Percentiles rank a stretch among this genome's conserved stretches.
Conservation (phyloP, 441 rosid genomes). For the Oxalis stricta region DNA sequence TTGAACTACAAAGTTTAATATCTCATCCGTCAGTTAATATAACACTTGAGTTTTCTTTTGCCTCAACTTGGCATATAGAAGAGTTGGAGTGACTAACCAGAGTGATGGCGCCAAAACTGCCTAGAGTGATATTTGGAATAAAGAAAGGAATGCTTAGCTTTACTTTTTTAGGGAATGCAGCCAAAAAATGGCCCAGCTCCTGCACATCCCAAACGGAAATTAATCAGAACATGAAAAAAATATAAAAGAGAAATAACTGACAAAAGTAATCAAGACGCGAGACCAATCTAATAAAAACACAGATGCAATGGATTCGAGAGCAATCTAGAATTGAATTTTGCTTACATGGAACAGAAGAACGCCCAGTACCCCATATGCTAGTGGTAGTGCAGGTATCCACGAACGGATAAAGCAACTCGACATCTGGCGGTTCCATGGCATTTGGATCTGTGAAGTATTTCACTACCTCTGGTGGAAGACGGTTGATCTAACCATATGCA, state of each 20-base stretch:
- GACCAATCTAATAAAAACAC: not conserved
- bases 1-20: constrained; percentile 53
- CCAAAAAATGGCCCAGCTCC: constrained; percentile 87
- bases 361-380: constrained; percentile 88
- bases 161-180: constrained; percentile 88
- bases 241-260: not conserved
- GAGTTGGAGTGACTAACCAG: constrained; percentile 33
- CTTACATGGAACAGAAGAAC: constrained; percentile 85
- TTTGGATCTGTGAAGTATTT: constrained; percentile 91
- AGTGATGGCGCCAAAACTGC: constrained; percentile 96
- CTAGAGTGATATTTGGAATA: constrained; percentile 92
- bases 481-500: constrained; percentile 47
- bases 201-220: constrained; percentile 23
- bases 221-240: not conserved
- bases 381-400: constrained; percentile 85
- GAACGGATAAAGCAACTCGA: constrained; percentile 79
- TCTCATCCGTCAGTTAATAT: too few relatives aligned
- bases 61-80: not conserved
- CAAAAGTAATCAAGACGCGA: too few relatives aligned
- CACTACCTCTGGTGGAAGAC: constrained; percentile 84
- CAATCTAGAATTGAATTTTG: not conserved
- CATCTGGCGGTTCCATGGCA: constrained; percentile 76
- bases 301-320: not conserved
- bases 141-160: constrained; percentile 89
- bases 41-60: too few relatives aligned